Evolutionary conservation across 2,329 filamentous ascomycete genomes (phyloP), one percentile per base, ranked within the genome.

Genomic region (Lasiodiplodia sp.): DNA sequence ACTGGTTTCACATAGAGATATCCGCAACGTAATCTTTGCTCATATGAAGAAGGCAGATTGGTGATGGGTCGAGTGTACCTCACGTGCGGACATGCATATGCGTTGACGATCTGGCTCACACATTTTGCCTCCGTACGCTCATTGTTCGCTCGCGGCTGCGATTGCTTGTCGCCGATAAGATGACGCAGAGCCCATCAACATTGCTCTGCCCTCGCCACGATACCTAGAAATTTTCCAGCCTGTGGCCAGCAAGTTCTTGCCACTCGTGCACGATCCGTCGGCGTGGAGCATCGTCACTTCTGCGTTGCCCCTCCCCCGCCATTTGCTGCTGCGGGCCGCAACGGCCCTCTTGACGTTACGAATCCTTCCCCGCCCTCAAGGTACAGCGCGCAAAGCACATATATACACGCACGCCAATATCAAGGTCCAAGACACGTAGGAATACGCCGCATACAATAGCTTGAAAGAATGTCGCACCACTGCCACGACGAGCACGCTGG

Each of bases 401-500:
- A 57, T 38, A 57, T 25, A 44, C 16, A 57, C 37, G 10, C 18
- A 21, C 63, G 21, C 51, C 34, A 28, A 40, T 8, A 37, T 31
- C 23, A 23, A 34, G 14, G 8, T 37, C 34, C 23, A 23, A 37
- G 52, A 38, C 25, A 56, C 34, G n/a, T 34, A 49, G 31, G 25
- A 14, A 47, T 1, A 14, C 18, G 7, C n/a, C 52, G 10, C 7
- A 25, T n/a, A 21, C 21, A 40, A 21, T 31, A 34, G 18, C 5
- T 34, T 12, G 10, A 18, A 21, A 58, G 5, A n/a, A 70, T 70
- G 66, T 70, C 69, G 23, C 66, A 75, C 66, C 75, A 80, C 70
- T 75, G 78, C 73, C 79, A 84, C 72, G 75, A 78, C 63, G 79
- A 84, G 70, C 82, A 86, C 72, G 82, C 77, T 64, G 83, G 86